Percentiles rank a stretch among this genome's conserved stretches.
phyloP scores from a whole-genome alignment of 257 asterid genomes.

The Ligustrum vulgare region DNA sequence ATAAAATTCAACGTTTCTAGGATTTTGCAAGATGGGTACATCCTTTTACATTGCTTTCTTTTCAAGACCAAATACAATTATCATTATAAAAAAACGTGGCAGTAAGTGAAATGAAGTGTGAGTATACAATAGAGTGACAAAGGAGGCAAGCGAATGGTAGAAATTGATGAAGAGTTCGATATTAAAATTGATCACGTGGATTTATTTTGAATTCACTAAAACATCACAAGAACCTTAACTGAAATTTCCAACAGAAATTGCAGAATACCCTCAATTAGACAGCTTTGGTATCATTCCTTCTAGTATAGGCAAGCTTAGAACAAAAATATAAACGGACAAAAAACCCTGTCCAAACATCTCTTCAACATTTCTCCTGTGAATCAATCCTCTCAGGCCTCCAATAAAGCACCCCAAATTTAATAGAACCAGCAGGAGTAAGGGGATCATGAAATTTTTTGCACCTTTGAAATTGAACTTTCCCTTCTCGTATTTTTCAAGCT shows the following conservation, averaged over 20 bases:
- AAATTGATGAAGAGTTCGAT: too few relatives aligned
- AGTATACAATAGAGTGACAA: too few relatives aligned
- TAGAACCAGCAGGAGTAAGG: conserved; percentile 58
- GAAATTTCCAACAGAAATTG: neutral
- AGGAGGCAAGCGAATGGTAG: too few relatives aligned
- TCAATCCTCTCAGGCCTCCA: conserved; percentile 47
- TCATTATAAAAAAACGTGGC: too few relatives aligned
- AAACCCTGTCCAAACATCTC: conserved; percentile 71
- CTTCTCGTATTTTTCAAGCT: conserved; percentile 53
- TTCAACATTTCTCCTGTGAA: conserved; percentile 33
- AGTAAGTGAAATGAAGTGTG: too few relatives aligned
- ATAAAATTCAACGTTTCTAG: too few relatives aligned
- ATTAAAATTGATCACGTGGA: too few relatives aligned
- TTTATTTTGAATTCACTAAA: neutral
- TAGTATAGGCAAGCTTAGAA: conserved; percentile 61
- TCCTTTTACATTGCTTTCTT: too few relatives aligned
- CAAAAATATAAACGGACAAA: conserved; percentile 48
- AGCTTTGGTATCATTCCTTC: conserved; percentile 28
- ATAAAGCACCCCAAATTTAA: conserved; percentile 54
- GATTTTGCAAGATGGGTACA: too few relatives aligned
- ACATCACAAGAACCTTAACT: conserved; percentile 7
- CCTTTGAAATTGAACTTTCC: conserved; percentile 65
- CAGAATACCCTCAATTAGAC: neutral
- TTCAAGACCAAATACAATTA: too few relatives aligned
- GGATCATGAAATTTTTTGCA: conserved; percentile 65